Conservation (phyloP, 306 rosid species). For the Carpinus fangiana region DNA sequence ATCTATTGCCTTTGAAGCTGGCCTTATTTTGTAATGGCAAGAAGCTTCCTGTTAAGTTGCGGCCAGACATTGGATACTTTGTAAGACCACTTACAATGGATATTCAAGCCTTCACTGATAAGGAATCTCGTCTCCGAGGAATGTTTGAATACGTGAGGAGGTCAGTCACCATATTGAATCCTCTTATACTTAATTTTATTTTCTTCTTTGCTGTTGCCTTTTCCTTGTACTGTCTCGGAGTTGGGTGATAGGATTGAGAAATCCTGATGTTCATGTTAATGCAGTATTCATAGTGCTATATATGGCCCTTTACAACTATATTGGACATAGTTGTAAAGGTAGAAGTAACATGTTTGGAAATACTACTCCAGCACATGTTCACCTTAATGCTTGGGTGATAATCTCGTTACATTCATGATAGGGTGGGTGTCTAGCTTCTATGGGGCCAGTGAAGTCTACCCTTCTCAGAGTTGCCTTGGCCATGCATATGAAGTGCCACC, state of each 20-base stretch:
- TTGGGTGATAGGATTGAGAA: neutral
- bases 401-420: neutral
- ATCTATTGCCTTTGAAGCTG: constrained; percentile 85
- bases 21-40: constrained; percentile 71
- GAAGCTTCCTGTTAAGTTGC: constrained; percentile 65
- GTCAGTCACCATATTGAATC: constrained; percentile 37
- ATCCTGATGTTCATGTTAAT: neutral
- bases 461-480: neutral
- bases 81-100: constrained; percentile 69
- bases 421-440: neutral
- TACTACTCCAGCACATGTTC: neutral
- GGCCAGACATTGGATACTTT: constrained; percentile 94
- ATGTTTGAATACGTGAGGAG: constrained; percentile 93
- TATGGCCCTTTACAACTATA: neutral
- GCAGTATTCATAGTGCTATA: neutral
- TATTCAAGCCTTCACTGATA: constrained; percentile 55
- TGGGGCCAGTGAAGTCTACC: neutral
- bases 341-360: neutral
- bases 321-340: neutral
- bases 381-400: neutral
- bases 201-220: neutral
- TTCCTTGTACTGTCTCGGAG: neutral
- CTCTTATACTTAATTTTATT: neutral
- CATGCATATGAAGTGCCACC: neutral
- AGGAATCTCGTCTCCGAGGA: constrained; percentile 84